Base-by-base conservation (phyloP, 305 asterid genomes). In the Solanum hybrid region DNA sequence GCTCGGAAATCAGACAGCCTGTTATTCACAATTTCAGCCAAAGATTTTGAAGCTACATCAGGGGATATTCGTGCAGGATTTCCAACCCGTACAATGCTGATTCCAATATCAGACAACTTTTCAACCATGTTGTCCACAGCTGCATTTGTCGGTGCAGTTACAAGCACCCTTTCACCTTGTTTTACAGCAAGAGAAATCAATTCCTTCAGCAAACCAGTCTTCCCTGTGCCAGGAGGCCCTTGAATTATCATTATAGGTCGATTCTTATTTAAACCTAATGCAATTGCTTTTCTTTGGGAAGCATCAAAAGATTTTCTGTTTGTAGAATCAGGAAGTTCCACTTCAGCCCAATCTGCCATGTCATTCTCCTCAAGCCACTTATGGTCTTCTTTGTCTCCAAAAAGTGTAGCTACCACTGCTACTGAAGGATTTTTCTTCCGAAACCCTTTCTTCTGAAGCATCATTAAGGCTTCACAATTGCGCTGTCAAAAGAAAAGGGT, bases 221-320 rank as follows among this genome's bases (percentile, higher is more conserved):
- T 97, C 90, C 99, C 99, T 39, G 99, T 96, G 90, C 99, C 99
- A 51, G 99, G 99, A 92, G 99, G 99, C 82, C 99, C 99, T 93
- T 96, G 98, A 89, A 97, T 92, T 91, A 95, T 92, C 91, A 97
- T 89, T 37, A 96, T 91, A 87, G 99, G 98, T 32, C 98, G 97
- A 89, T 95, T 96, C 92, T 93, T 96, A 95, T 97, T 97, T 90
- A 96, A 91, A 92, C 99, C 99, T 91, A 96, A 93, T 22, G 98
- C 97, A 93, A 97, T 96, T 90, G 98, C 98, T 92, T 93, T 96
- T 91, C 89, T 90, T 93, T 97, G 99, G 90, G 99, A 95, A 85
- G 89, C 73, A 91, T 96, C 99, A 88, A 89, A 95, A 24, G 85
- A 88, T 90, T 92, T 92, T 89, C 88, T 73, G 90, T 95, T 94